Conservation (phyloP, 768 basidiomycete species). For the Pisolithus albus region DNA sequence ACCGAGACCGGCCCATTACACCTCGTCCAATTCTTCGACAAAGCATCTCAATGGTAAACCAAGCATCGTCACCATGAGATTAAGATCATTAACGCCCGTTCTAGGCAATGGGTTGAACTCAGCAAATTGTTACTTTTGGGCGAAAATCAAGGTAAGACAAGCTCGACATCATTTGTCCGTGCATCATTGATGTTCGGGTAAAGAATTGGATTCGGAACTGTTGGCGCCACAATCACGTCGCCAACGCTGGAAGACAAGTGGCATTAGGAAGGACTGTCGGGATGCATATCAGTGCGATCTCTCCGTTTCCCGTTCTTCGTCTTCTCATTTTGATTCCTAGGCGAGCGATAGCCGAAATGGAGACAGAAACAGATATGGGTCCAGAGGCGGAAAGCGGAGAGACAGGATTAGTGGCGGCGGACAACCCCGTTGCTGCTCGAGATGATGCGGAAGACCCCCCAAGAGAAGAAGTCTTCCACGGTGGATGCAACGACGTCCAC, state of each 20-base stretch:
- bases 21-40: conserved; percentile 79
- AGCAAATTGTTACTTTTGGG: conserved; percentile 60
- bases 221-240: conserved; percentile 42
- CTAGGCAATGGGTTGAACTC: conserved; percentile 57
- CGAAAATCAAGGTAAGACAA: conserved; percentile 55
- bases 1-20: conserved; percentile 41
- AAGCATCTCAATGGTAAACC: conserved; percentile 52
- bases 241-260: conserved; percentile 55
- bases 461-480: conserved; percentile 97
- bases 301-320: neutral
- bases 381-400: neutral
- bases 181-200: neutral
- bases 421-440: neutral
- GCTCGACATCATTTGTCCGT: neutral
- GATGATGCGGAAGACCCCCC: conserved; percentile 33
- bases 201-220: conserved; percentile 63
- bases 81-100: neutral
- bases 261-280: conserved; percentile 48
- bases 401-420: conserved; percentile 3
- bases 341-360: conserved; percentile 42
- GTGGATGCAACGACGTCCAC: conserved; percentile 79
- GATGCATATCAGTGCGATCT: conserved; percentile 52
- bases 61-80: neutral
- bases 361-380: conserved; percentile 26
- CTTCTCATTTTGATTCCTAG: conserved; percentile 18